Evolutionary conservation across 805 yeast genomes (phyloP).

Genomic region (Cyberlindnera suaveolens): DNA sequence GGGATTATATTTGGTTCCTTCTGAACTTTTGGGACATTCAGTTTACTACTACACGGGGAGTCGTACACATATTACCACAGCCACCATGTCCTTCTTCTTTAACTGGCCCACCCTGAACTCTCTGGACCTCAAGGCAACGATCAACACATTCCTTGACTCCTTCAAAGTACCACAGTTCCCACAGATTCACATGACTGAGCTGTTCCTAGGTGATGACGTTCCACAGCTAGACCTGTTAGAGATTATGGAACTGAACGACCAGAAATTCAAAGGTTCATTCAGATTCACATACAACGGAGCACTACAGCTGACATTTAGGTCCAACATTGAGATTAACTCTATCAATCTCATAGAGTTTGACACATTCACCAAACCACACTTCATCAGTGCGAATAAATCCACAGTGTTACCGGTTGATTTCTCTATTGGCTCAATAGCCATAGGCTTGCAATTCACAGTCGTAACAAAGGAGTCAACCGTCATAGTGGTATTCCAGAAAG

Average conservation of each 20-base stretch:
- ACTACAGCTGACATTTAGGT: constrained; percentile 12
- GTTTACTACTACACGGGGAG: too few species aligned
- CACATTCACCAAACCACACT: constrained; percentile 22
- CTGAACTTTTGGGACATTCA: too few species aligned
- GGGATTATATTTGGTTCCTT: too few species aligned
- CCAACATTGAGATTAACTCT: constrained; percentile 21
- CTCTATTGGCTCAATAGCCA: constrained; percentile 10
- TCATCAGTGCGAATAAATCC: constrained; percentile 18
- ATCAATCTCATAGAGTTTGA: constrained; percentile 22
- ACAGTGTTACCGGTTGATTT: constrained; percentile 23
- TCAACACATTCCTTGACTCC: constrained; percentile 18
- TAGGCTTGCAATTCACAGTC: constrained; percentile 18
- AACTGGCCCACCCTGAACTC: constrained; percentile 18
- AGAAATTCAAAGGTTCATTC: constrained; percentile 20
- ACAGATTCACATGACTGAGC: constrained; percentile 10
- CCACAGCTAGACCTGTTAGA: constrained; percentile 20
- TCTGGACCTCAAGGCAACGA: constrained; percentile 17
- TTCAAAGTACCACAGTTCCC: constrained; percentile 16
- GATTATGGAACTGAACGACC: constrained; percentile 15
- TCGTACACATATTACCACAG: too few species aligned
- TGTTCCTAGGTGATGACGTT: constrained; percentile 11
- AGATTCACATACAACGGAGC: constrained; percentile 21
- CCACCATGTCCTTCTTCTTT: constrained; percentile 20
- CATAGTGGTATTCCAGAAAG: constrained; percentile 22
- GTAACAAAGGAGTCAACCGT: constrained; percentile 16